Conservation (phyloP, 164 flowering plant genomes). For the Brasenia schreberi region DNA sequence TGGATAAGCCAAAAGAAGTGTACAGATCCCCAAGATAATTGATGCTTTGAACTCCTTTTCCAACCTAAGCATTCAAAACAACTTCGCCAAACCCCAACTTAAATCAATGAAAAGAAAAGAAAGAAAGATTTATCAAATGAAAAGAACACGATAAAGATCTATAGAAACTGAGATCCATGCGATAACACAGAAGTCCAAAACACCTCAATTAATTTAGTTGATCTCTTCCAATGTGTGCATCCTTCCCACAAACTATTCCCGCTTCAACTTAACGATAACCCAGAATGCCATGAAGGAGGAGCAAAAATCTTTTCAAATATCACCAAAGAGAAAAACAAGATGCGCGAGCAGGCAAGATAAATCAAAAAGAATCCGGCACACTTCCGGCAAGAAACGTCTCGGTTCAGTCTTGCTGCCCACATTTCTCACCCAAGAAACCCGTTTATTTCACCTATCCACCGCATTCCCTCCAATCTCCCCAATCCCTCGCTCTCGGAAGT, state of each 20-base stretch:
- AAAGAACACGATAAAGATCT: too few relatives aligned
- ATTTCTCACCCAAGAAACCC: neutral
- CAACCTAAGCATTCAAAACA: too few relatives aligned
- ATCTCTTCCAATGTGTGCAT: neutral
- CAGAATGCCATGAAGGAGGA: neutral
- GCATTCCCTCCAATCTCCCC: neutral
- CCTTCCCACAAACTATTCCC: neutral
- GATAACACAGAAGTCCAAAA: neutral
- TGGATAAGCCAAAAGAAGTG: too few relatives aligned
- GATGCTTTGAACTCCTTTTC: too few relatives aligned
- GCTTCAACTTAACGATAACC: neutral
- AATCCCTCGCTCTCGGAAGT: neutral
- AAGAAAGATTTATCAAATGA: neutral
- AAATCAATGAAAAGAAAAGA: neutral
- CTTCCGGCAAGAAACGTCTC: neutral
- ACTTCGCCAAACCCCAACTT: too few relatives aligned
- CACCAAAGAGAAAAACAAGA: neutral
- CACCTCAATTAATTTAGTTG: neutral
- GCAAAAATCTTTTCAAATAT: neutral
- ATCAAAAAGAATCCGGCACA: neutral
- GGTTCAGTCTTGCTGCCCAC: neutral
- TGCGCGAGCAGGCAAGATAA: neutral
- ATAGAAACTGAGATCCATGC: neutral
- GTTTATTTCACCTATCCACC: neutral
- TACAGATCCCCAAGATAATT: too few relatives aligned